Evolutionary conservation across 805 yeast genomes (phyloP).

Genomic region (Tetrapisispora fleetii): DNA sequence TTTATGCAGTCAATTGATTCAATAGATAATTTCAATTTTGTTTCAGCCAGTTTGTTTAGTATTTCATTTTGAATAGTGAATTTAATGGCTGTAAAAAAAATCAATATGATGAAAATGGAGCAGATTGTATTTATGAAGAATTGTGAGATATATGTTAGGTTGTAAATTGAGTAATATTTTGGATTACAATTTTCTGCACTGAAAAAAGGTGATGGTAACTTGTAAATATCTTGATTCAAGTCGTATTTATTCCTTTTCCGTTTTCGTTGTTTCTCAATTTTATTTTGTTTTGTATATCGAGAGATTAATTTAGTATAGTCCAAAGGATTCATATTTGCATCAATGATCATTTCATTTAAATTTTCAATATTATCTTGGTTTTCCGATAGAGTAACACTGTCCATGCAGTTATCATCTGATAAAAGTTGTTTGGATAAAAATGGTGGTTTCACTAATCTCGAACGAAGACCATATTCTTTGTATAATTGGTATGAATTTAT

Average conservation of each 20-base stretch:
- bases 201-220: not conserved
- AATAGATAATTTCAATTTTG: slow-evolving; percentile 34
- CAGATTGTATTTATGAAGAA: not conserved
- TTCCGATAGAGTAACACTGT: too few relatives aligned
- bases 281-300: not conserved
- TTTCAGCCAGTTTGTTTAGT: not conserved
- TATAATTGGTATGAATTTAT: not conserved
- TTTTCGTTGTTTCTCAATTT: not conserved
- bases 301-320: not conserved
- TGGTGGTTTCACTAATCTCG: slow-evolving; percentile 2
- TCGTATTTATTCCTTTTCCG: not conserved
- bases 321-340: not conserved
- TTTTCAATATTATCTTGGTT: not conserved
- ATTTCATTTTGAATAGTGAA: not conserved
- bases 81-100: not conserved
- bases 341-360: too few relatives aligned
- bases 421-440: not conserved
- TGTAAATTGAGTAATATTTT: not conserved
- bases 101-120: not conserved
- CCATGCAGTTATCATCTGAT: not conserved
- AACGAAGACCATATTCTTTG: slow-evolving; percentile 1
- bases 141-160: not conserved
- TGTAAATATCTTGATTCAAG: not conserved
- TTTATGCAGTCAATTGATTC: slow-evolving; percentile 48
- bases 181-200: not conserved